A percentile compares a stretch with the other conserved stretches of the same genome.
phyloP scores from a whole-genome alignment of 169 alveolate genomes.

The Eimeria falciformis region DNA sequence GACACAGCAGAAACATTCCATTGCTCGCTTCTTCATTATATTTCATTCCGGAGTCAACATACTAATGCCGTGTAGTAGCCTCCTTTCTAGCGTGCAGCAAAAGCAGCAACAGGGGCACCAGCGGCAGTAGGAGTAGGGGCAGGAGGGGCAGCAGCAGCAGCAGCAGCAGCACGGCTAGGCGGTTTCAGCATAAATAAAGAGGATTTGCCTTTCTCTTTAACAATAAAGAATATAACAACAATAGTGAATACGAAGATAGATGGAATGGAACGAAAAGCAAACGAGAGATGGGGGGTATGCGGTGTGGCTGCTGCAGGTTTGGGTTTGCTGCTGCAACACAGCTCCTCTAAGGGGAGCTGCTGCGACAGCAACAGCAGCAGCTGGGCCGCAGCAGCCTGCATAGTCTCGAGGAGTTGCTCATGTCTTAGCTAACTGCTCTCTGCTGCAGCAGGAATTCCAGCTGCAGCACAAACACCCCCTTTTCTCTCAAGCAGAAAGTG shows the following conservation, averaged over 20 bases:
- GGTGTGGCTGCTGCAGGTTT: not conserved
- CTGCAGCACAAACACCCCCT: not conserved
- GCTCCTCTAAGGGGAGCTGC: not conserved
- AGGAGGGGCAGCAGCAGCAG: conserved; percentile 8
- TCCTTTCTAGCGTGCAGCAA: not conserved
- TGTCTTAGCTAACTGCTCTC: not conserved
- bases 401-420: not conserved
- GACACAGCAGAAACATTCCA: too few species aligned
- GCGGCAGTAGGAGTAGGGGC: not conserved
- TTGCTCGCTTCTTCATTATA: too few species aligned
- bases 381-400: not conserved
- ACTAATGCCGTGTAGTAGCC: too few species aligned
- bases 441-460: not conserved
- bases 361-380: not conserved
- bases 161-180: not conserved
- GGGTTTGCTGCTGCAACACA: not conserved
- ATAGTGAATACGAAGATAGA: too few species aligned
- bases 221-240: too few species aligned
- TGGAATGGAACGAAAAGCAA: too few species aligned
- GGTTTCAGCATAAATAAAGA: not conserved
- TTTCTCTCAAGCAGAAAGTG: too few species aligned
- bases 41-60: too few species aligned
- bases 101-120: not conserved
- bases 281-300: not conserved
- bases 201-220: not conserved